These are phyloP conservation scores for Populus hybrid DNA, from an alignment of 441 rosid species.

Conservation along the genomic window DNA sequence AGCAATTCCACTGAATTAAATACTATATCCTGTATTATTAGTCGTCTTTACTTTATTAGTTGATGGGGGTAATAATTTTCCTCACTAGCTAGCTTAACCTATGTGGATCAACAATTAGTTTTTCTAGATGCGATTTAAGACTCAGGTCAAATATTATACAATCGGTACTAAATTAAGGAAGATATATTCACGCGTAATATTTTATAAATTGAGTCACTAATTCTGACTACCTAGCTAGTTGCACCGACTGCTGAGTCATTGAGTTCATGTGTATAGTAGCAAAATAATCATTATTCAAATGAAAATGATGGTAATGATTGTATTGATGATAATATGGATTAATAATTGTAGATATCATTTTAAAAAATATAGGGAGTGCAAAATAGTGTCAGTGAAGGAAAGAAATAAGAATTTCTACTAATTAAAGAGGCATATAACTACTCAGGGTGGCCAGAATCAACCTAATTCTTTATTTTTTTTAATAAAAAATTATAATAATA, in stretches of 20 bases:
- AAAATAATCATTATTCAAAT: slow-evolving; percentile 21
- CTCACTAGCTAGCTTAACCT: slow-evolving; percentile 2
- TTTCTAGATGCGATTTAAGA: slow-evolving; percentile 13
- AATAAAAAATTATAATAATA: too few species aligned
- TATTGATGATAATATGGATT: slow-evolving; percentile 30
- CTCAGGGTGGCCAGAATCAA: background rate
- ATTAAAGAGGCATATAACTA: slow-evolving; percentile 18
- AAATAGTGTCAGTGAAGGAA: slow-evolving; percentile 16
- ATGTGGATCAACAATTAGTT: background rate
- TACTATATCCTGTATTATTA: slow-evolving; percentile 6
- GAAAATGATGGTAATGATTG: slow-evolving; percentile 38
- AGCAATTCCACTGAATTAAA: slow-evolving; percentile 1
- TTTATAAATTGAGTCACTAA: background rate
- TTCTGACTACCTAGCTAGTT: background rate
- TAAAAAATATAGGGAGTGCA: slow-evolving; percentile 25
- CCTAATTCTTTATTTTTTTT: background rate
- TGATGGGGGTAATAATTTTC: slow-evolving; percentile 16
- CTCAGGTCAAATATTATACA: background rate
- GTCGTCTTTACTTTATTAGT: slow-evolving; percentile 11
- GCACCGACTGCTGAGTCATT: slow-evolving; percentile 17
- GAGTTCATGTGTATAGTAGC: too few species aligned
- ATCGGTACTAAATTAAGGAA: too few species aligned
- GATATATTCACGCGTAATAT: too few species aligned
- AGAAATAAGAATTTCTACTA: background rate
- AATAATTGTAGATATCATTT: background rate